Percentiles rank a stretch among this genome's conserved stretches.
These are phyloP conservation scores for Cyberlindnera americana DNA, from an alignment of 805 yeast species.

Conservation along the genomic window DNA sequence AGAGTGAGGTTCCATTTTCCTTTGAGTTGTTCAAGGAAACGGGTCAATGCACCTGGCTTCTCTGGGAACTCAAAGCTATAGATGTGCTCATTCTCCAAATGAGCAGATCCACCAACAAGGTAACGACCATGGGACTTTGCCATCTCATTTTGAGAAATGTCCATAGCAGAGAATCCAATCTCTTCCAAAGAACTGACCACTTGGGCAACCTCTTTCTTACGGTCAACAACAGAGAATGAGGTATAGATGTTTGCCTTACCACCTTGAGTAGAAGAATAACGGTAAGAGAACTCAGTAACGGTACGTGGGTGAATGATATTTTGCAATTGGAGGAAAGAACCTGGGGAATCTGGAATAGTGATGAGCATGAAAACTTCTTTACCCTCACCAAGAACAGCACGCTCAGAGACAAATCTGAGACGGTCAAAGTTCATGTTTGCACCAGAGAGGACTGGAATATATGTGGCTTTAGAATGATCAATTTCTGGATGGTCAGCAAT, in stretches of 20 bases:
- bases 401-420: constrained; percentile 90
- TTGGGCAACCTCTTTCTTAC: constrained; percentile 65
- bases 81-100: constrained; percentile 69
- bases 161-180: constrained; percentile 70
- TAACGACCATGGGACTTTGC: constrained; percentile 97
- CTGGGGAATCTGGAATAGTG: constrained; percentile 89
- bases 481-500: constrained; percentile 63
- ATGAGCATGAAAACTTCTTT: constrained; percentile 90
- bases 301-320: constrained; percentile 78
- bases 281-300: constrained; percentile 92
- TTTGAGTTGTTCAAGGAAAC: constrained; percentile 68
- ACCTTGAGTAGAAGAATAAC: constrained; percentile 51
- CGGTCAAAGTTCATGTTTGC: constrained; percentile 99
- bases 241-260: constrained; percentile 76
- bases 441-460: constrained; percentile 86
- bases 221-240: constrained; percentile 79
- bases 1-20: constrained; percentile 87
- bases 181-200: constrained; percentile 57
- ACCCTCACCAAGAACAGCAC: constrained; percentile 98
- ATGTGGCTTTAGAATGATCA: constrained; percentile 66
- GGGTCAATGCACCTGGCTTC: constrained; percentile 89
- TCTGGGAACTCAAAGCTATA: constrained; percentile 94
- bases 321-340: constrained; percentile 79
- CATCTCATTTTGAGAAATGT: constrained; percentile 87
- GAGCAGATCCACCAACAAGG: constrained; percentile 87